These are phyloP conservation scores for Sherardia arvensis DNA, from an alignment of 257 asterid genomes.

Conservation along the genomic window DNA sequence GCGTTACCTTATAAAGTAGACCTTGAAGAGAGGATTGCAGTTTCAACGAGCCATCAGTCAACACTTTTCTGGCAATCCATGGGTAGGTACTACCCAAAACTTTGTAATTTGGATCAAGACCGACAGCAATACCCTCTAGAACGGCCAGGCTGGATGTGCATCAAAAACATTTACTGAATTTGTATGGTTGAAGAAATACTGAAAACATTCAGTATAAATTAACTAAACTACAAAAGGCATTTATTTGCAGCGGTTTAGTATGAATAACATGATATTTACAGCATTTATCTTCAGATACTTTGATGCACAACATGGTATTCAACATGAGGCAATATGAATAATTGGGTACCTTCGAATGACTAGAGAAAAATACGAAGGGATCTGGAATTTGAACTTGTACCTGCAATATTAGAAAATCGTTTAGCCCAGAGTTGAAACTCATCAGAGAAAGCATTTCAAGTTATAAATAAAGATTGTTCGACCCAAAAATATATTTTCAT, in stretches of 20 bases:
- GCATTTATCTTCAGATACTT: not conserved
- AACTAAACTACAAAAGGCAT: not conserved
- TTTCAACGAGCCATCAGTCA: slow-evolving; percentile 79
- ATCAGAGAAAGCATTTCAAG: not conserved
- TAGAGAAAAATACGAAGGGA: slow-evolving; percentile 91
- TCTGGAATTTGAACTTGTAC: slow-evolving; percentile 90
- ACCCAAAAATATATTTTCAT: not conserved
- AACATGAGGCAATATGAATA: slow-evolving; percentile 1
- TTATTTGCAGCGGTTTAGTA: not conserved
- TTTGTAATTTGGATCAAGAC: slow-evolving; percentile 70
- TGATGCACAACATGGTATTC: not conserved
- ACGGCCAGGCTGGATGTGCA: slow-evolving; percentile 72
- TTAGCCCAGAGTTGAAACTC: not conserved
- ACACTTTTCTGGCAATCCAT: slow-evolving; percentile 95
- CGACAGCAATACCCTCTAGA: slow-evolving; percentile 87
- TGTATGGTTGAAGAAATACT: not conserved
- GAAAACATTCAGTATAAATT: slow-evolving; percentile 1
- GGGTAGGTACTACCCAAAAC: slow-evolving; percentile 97
- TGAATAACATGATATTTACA: too few species aligned
- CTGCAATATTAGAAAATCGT: slow-evolving; percentile 31
- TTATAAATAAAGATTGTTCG: not conserved
- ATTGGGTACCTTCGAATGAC: slow-evolving; percentile 72
- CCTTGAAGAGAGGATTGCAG: slow-evolving; percentile 63
- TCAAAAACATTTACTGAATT: not conserved
- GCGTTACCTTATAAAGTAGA: slow-evolving; percentile 74